A percentile compares a stretch with the other conserved stretches of the same genome.
Conservation (phyloP, 148 eudicot genomes). For the Camellia japonica region DNA sequence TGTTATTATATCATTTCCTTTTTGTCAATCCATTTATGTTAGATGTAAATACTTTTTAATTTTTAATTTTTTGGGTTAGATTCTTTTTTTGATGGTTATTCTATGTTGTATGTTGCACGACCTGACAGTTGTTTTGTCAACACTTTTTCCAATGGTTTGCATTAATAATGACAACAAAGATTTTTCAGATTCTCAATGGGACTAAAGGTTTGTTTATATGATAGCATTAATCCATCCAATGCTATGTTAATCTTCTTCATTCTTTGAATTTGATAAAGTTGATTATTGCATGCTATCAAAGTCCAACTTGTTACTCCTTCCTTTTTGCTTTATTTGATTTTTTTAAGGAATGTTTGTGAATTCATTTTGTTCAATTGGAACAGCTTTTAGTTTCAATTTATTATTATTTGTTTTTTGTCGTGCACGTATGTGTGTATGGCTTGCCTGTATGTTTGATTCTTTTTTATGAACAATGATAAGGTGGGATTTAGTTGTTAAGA, state of each 20-base stretch:
- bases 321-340: neutral
- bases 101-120: conserved; percentile 57
- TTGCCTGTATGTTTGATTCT: neutral
- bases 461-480: too few relatives aligned
- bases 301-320: neutral
- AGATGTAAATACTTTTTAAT: neutral
- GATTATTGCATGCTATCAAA: neutral
- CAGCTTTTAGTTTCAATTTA: neutral
- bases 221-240: neutral
- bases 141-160: conserved; percentile 85
- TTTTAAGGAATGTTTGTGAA: neutral
- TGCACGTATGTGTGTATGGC: too few relatives aligned
- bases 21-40: neutral
- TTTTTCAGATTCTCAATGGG: conserved; percentile 67
- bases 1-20: neutral
- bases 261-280: conserved; percentile 8
- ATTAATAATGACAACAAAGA: conserved; percentile 66
- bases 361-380: conserved; percentile 1
- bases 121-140: conserved; percentile 70
- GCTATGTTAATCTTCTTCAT: neutral
- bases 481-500: too few relatives aligned
- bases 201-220: conserved; percentile 53
- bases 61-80: too few relatives aligned
- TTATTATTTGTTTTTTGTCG: neutral
- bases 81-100: conserved; percentile 5